Evolutionary conservation across 768 basidiomycete genomes (phyloP), one percentile per base, ranked within the genome.

Genomic region (Auriscalpium orientale): DNA sequence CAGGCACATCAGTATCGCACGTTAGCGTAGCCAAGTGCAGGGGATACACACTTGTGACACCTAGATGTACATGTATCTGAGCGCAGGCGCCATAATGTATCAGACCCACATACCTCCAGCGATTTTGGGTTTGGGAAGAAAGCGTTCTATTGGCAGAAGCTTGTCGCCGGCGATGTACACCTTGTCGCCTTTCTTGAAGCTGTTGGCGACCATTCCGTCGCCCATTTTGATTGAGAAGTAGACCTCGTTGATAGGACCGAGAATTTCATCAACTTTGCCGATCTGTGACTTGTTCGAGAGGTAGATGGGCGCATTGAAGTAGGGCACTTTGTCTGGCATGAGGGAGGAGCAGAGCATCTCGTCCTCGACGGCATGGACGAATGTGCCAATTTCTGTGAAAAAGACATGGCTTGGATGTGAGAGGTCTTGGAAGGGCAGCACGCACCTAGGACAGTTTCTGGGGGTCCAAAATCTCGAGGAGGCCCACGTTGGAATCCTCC

Each of bases 181-280:
- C 69, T 95, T 98, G 76, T 99, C 97, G 46, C 97, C 97, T 66
- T 89, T 91, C 74, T 95, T 90, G 75, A 99, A 99, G 69, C 91
- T 93, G 62, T 75, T 87, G 8, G 97, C 95, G 49, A 95, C 83
- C 87, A 98, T 93, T 35, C 97, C 97, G 56, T 90, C 87, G 18
- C 86, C 83, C 89, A 98, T 97, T 77, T 98, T 99, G 61, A 99
- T 81, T 3, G 94, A 95, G 68, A 99, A 98, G 72, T 84, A 98
- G 56, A 98, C 94, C 69, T 98, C 93, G 68, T 97, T 99, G 70
- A 99, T 95, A 15, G 97, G 95, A 2, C 97, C 97, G n/a, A 99
- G 81, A 63, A 99, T 98, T 72, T 99, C 97, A 72, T 99, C 97
- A 44, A 99, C 89, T 74, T 97, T 98, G 59, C 97, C 95, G 59